Base-by-base conservation (phyloP, 1,284 basidiomycete species). In the Entoloma clypeatum region DNA sequence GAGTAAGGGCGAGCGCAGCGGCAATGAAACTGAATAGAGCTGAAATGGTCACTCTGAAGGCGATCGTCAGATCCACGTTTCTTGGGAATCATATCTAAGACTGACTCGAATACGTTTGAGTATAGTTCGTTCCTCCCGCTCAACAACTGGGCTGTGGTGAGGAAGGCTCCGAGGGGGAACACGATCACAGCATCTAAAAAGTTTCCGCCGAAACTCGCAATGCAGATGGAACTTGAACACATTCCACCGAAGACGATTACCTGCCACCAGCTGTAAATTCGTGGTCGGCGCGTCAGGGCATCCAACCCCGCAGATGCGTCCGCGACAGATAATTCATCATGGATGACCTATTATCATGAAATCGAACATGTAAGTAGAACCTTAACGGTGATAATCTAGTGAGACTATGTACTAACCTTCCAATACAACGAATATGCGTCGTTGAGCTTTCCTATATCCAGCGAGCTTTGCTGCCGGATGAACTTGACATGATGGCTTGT, bases 401-500 rank as follows among this genome's bases (percentile, higher is more conserved):
- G n/a, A n/a, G n/a, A 34, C 5, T 4, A 9, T 13, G 19, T 8
- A 53, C 69, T 47, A 55, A 78, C 86, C 63, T 81, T 81, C 86
- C 88, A 93, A 60, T 91, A 93, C 29, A 92, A 64, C 43, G 71
- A 63, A 60, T 92, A 86, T 27, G 85, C 84, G 39, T 84, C 79
- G 5, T 82, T 76, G 7, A 92, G 71, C 62, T 92, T 92, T 31
- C 78, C 81, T 11, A 92, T 71, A 58, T 92, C 84, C 34, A 92
- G 69, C 5, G 80, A 73, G 39, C 79, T 81, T 14, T 75, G 68
- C 63, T 92, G 89, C 47, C 86, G 79, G 53, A 91, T 85, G 61
- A 92, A 79, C 66, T 89, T 91, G 55, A 92, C 82, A 56, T 86
- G n/a, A n/a, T n/a, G 86, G 52, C 83, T 87, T 4, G 92, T 95